Percentiles rank a stretch among this genome's conserved stretches.
phyloP scores from a whole-genome alignment of 1,284 basidiomycete genomes.

The Tremellales sp. region DNA sequence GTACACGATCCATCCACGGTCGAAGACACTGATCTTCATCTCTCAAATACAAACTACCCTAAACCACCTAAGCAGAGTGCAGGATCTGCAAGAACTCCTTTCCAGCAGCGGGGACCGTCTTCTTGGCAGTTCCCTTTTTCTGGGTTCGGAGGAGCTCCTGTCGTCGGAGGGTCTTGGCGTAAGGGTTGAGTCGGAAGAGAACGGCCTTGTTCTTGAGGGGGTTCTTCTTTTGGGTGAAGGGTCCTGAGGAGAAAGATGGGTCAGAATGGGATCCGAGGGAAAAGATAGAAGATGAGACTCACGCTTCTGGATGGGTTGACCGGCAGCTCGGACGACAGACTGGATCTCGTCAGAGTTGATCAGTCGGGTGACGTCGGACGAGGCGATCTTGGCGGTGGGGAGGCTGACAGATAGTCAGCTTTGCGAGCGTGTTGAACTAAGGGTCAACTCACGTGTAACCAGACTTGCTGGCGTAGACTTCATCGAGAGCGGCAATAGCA shows the following conservation, averaged over 20 bases:
- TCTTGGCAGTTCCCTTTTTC: slow-evolving; percentile 48
- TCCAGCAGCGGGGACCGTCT: slow-evolving; percentile 56
- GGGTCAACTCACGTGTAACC: slow-evolving; percentile 68
- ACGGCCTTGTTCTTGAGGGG: slow-evolving; percentile 92
- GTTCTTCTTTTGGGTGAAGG: slow-evolving; percentile 99
- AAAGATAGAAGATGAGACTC: slow-evolving; percentile 7
- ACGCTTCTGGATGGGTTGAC: slow-evolving; percentile 53
- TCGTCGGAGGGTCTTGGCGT: slow-evolving; percentile 88
- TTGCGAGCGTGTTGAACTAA: background rate
- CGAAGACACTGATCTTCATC: no score
- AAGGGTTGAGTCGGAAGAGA: slow-evolving; percentile 99
- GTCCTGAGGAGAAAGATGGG: slow-evolving; percentile 51
- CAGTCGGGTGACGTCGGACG: slow-evolving; percentile 94
- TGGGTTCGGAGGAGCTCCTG: slow-evolving; percentile 63
- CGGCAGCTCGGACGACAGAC: slow-evolving; percentile 79
- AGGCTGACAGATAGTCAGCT: slow-evolving; percentile 54
- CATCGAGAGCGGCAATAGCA: slow-evolving; percentile 89
- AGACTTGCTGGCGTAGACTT: slow-evolving; percentile 94
- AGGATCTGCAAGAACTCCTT: slow-evolving; percentile 83
- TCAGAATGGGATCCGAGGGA: background rate
- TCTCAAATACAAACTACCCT: slow-evolving; percentile 8
- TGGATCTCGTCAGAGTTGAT: slow-evolving; percentile 99
- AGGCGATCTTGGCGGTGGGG: slow-evolving; percentile 91
- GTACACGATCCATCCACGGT: no score
- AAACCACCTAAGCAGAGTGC: slow-evolving; percentile 69